phyloP scores from a whole-genome alignment of 2,329 filamentous ascomycete species.

The Sporothrix euskadiensis region DNA sequence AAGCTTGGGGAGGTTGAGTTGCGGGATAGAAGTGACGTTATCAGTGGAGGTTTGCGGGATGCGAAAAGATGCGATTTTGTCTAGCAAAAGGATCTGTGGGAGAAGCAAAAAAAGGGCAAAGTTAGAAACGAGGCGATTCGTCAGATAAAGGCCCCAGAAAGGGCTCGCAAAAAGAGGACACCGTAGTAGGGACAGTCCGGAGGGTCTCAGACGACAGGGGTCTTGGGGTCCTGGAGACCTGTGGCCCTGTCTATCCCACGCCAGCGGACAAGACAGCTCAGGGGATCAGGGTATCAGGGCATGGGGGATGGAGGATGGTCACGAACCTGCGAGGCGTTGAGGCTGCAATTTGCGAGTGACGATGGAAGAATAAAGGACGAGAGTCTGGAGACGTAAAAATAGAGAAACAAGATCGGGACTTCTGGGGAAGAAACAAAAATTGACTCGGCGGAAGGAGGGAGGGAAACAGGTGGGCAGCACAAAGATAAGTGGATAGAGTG shows the following conservation, averaged over 20 bases:
- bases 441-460: conserved; percentile 8
- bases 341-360: conserved; percentile 7
- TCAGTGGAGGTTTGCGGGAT: conserved; percentile 14
- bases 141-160: conserved; percentile 15
- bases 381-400: neutral
- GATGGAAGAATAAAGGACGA: conserved; percentile 16
- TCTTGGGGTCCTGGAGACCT: conserved; percentile 1
- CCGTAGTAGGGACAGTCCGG: conserved; percentile 23
- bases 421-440: conserved; percentile 21
- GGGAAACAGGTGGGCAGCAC: conserved; percentile 24
- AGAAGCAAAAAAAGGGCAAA: conserved; percentile 8
- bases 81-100: conserved; percentile 16
- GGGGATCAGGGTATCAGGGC: neutral
- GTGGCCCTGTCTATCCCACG: neutral
- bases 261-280: neutral
- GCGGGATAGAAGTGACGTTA: conserved; percentile 17
- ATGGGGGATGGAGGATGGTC: neutral
- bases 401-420: conserved; percentile 2
- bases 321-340: conserved; percentile 27
- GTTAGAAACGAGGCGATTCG: conserved; percentile 22
- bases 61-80: conserved; percentile 3
- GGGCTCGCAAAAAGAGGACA: conserved; percentile 27
- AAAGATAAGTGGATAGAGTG: conserved; percentile 27
- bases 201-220: conserved; percentile 14
- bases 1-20: neutral